Conservation (phyloP, 306 rosid genomes). For the Castanea sativa region DNA sequence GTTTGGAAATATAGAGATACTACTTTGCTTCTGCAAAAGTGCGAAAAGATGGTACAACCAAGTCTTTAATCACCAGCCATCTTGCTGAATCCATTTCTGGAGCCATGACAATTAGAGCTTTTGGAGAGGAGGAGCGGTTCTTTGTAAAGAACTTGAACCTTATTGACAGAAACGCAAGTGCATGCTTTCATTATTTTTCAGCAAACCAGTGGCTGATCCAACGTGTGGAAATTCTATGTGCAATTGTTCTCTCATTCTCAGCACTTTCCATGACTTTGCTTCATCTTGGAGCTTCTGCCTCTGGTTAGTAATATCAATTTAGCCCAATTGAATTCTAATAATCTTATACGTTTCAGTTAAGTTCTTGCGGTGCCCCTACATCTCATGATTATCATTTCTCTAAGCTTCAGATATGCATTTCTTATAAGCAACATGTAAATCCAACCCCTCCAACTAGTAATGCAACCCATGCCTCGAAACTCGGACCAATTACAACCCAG, state of each 20-base stretch:
- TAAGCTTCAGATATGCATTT: not conserved
- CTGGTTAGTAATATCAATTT: slow-evolving; percentile 12
- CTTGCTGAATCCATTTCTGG: slow-evolving; percentile 29
- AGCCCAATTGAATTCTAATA: not conserved
- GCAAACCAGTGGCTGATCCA: slow-evolving; percentile 28
- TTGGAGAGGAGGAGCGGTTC: slow-evolving; percentile 16
- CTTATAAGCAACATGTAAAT: not conserved
- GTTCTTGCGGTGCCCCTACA: not conserved
- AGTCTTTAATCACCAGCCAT: slow-evolving; percentile 29
- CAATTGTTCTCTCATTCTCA: slow-evolving; percentile 25
- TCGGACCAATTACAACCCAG: too few relatives aligned
- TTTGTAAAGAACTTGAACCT: slow-evolving; percentile 17
- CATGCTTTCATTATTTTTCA: slow-evolving; percentile 21
- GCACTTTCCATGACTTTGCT: slow-evolving; percentile 21
- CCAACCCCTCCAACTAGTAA: not conserved
- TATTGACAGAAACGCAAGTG: slow-evolving; percentile 26
- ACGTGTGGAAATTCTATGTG: slow-evolving; percentile 25
- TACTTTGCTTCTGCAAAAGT: slow-evolving; percentile 28
- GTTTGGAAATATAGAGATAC: slow-evolving; percentile 11
- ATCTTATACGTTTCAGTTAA: not conserved
- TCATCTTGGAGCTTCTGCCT: slow-evolving; percentile 12
- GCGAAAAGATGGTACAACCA: slow-evolving; percentile 34
- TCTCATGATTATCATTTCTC: not conserved
- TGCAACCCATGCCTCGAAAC: not conserved
- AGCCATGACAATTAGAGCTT: slow-evolving; percentile 35